Base-by-base conservation (phyloP, 306 rosid genomes). In the Argentina anserina region DNA sequence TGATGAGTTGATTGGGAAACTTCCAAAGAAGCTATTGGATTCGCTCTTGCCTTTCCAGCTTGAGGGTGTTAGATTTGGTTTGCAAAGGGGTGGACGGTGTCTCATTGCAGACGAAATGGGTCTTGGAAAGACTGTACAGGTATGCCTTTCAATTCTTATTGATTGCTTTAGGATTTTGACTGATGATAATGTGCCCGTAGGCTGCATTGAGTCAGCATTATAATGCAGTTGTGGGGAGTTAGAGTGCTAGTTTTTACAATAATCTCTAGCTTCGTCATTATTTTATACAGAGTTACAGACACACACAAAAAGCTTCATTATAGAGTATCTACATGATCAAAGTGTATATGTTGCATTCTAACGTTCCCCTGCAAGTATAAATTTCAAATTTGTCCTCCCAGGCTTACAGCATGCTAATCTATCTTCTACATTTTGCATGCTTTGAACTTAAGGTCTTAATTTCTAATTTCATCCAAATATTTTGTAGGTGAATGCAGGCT, bases 71-170 rank as follows among this genome's bases (percentile, higher is more conserved):
- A 83, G 85, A 76, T 94, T 89, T 63, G 91, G 95, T 23, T 79
- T 94, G 82, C 84, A 82, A 63, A 88, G 97, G 78, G 98, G 98
- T n/a, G 96, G 87, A 1, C 80, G 98, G 11, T 91, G 96, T 85
- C 96, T 94, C 58, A 94, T 94, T 73, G 97, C 96, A 0, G 98
- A 94, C 56, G 97, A 94, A 37, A 94, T 94, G 98, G 97, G 97
- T 47, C 96, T 94, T 21, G 98, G 98, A 40, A 94, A 94, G 74
- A 94, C 98, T 31, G 87, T 94, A 13, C 98, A 94, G 96, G 98
- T 94, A 4, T 62, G 42, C 62, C 70, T 74, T 76, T 64, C 7
- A 13, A 36, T 74, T 49, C 31, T 41, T 72, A 17, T 71, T 42
- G 2, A n/a, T 12, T 17, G 59, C 2, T 5, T 15, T 60, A 25